Conservation (phyloP, 164 flowering plant genomes). For the Vitis rupestris region DNA sequence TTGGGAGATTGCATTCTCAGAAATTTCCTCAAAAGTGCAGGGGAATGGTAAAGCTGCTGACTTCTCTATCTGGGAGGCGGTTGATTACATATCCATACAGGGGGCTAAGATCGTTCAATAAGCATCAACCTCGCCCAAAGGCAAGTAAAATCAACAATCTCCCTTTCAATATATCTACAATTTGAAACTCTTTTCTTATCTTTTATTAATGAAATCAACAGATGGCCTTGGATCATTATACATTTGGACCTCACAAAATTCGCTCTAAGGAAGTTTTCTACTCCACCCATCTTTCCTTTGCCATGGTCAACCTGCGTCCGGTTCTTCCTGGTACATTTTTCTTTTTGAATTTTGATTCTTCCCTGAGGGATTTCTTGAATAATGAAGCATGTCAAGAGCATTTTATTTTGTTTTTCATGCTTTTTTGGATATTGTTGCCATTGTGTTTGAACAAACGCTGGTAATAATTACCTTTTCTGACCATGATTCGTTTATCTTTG, state of each 20-base stretch:
- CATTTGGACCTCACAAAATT: constrained; percentile 74
- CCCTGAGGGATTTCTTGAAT: too few relatives aligned
- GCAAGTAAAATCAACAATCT: too few relatives aligned
- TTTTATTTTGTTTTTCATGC: background rate
- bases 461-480: background rate
- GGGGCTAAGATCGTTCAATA: too few relatives aligned
- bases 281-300: constrained; percentile 66
- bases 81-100: too few relatives aligned
- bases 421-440: background rate
- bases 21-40: too few relatives aligned
- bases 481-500: constrained; percentile 4
- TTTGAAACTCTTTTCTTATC: background rate
- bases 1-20: too few relatives aligned
- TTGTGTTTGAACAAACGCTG: too few relatives aligned
- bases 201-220: constrained; percentile 8
- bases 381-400: background rate
- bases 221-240: constrained; percentile 39
- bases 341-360: background rate
- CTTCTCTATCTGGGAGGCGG: too few relatives aligned
- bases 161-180: too few relatives aligned
- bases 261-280: constrained; percentile 62
- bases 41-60: too few relatives aligned
- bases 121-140: too few relatives aligned
- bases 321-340: constrained; percentile 62
- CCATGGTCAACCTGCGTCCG: constrained; percentile 84